Evolutionary conservation across 2,329 filamentous ascomycete species (phyloP), one percentile per base, ranked within the genome.

Genomic region (Rhinocladiella similis): DNA sequence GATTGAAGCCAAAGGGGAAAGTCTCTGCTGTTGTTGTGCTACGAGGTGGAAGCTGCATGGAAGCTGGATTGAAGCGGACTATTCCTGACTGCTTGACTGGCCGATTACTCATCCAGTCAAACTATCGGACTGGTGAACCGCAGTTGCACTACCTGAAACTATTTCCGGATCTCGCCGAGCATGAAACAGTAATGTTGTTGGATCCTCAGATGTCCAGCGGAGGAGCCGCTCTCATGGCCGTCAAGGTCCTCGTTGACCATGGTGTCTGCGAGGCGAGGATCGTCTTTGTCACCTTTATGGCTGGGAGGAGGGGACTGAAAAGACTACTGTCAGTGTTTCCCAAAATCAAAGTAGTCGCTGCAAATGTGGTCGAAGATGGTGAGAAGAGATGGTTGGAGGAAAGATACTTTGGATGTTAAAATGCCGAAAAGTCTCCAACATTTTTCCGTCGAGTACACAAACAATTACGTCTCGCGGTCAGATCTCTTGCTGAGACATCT

Each of bases 171-270:
- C 89, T 97, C 54, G 76, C 82, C 57, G 73, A 82, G 41, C 89
- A 96, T 68, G 86, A 90, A 63, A 88, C 88, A 48, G 91, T 99
- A 16, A 78, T 99, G 58, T 78, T 99, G 6, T 78, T 97, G 18
- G 94, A 97, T 72, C 87, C 92, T 13, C 94, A 99, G 70, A 97
- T 97, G 89, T 91, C 90, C 22, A 92, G 88, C 59, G 94, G 94
- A 42, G 93, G 92, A 35, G 84, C 85, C 12, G 85, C 84, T 3
- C 77, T 99, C 56, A 99, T 99, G 94, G 91, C 94, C 1, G 92
- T 97, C 41, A 89, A 94, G 68, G 90, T 97, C n/a, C 77, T 99
- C 51, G 85, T 96, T 14, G 94, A 99, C 71, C 92, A 97, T 68
- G 94, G 94, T 10, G 92, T 97, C 5, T 77, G 84, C 5, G 87